phyloP scores from a whole-genome alignment of 176 grass and related monocot species.

The Carex scoparia region DNA sequence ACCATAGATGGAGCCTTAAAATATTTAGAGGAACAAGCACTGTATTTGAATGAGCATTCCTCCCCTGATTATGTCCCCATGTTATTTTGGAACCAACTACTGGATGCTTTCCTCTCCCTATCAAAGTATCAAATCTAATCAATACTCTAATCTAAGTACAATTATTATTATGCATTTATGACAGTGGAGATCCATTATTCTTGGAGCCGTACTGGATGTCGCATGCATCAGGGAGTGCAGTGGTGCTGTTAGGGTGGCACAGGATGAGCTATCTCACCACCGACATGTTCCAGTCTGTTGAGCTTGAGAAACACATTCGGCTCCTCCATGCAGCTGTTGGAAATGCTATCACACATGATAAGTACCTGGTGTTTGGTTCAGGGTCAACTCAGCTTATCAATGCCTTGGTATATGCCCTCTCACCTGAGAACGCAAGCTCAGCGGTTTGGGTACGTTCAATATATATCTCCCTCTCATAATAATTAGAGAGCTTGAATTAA shows the following conservation, averaged over 20 bases:
- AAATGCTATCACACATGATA: conserved; percentile 51
- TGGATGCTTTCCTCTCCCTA: neutral
- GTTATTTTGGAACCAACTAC: no score
- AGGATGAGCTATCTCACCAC: conserved; percentile 49
- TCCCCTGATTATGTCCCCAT: no score
- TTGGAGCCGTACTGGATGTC: conserved; percentile 72
- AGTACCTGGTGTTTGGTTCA: conserved; percentile 42
- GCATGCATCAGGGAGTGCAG: conserved; percentile 46
- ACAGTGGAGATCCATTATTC: conserved; percentile 63
- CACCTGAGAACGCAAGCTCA: conserved; percentile 26
- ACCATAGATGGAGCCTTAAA: no score
- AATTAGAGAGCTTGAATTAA: no score
- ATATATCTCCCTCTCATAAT: neutral
- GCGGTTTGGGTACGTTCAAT: neutral
- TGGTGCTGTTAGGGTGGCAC: conserved; percentile 71
- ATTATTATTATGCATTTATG: neutral
- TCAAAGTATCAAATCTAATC: neutral
- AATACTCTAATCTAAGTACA: neutral
- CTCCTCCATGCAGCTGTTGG: conserved; percentile 44
- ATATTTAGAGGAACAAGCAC: no score
- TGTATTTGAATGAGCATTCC: no score
- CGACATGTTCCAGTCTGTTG: conserved; percentile 34
- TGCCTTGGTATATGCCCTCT: conserved; percentile 59
- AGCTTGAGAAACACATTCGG: conserved; percentile 54
- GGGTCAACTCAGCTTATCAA: conserved; percentile 50